Conservation (phyloP, 2,329 filamentous ascomycete genomes). For the Cercospora sp. region DNA sequence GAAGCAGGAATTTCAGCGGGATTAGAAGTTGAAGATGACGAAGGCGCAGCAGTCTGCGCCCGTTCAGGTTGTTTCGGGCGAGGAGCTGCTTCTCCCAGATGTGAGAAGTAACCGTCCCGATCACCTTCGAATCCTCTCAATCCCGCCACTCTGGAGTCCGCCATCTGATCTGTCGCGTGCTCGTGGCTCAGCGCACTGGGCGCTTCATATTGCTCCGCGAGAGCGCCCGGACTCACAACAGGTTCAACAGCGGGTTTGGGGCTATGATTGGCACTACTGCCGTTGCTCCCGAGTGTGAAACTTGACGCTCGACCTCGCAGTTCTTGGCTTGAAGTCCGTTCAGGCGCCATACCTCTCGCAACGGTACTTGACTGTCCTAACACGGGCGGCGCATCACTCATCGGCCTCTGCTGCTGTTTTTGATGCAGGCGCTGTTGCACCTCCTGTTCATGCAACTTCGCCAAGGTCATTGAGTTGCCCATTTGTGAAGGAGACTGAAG, state of each 20-base stretch:
- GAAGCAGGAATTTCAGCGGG: neutral
- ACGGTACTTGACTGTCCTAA: neutral
- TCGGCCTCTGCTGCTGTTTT: neutral
- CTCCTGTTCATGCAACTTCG: neutral
- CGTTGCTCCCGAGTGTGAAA: neutral
- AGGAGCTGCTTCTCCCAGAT: neutral
- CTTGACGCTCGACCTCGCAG: neutral
- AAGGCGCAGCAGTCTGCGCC: slow-evolving; percentile 2
- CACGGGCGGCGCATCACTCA: neutral
- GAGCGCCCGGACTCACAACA: neutral
- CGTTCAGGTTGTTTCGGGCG: neutral
- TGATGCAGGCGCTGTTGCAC: neutral
- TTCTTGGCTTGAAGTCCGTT: neutral
- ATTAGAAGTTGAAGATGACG: neutral
- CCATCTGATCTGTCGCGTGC: neutral
- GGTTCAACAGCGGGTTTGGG: neutral
- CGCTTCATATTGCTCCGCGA: slow-evolving; percentile 6
- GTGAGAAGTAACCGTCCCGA: neutral
- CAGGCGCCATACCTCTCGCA: neutral
- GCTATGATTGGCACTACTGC: neutral
- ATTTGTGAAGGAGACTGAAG: slow-evolving; percentile 7
- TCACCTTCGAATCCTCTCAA: slow-evolving; percentile 12
- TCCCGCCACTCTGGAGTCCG: neutral
- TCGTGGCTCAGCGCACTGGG: slow-evolving; percentile 9
- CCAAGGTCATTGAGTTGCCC: slow-evolving; percentile 12